Evolutionary conservation across 2,329 filamentous ascomycete species (phyloP), one percentile per base, ranked within the genome.

Genomic region (Cadophora luteo-olivacea): DNA sequence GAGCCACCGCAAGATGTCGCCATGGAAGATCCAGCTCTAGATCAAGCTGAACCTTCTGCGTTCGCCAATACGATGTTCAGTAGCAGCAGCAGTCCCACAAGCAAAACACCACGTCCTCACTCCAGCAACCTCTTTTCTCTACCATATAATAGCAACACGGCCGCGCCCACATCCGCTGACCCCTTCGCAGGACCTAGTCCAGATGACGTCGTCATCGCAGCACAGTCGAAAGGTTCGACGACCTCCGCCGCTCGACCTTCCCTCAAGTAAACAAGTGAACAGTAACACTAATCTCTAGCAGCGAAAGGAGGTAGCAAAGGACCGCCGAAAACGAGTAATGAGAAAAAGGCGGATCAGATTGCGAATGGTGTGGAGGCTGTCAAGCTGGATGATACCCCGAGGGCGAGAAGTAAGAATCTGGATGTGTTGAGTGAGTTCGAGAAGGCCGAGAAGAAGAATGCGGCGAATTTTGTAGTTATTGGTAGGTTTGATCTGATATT

Each of bases 401-500:
- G 85, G 45, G 87, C 87, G 3, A 89, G 86, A 76, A 90, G 85
- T 75, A 97, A 97, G 78, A 94, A 96, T 66, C 81, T 98, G 24
- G 88, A 98, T 79, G 94, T 98, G 3, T 77, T 95, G 41, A 87
- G 89, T 58, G 94, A 97, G 77, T 95, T 91, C 76, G 87, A 91
- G 75, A 93, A 90, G 72, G 86, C 88, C 64, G 87, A 89, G 64
- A 85, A 86, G 73, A 98, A 97, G 81, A 92, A 91, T 73, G 91
- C 89, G 65, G 91, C 92, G 52, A 97, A 93, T 78, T 97, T 97
- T 80, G 94, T 97, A 8, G 94, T 97, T 41, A 94, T 97, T 74
- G 94, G 92, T 94, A 83, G 32, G 63, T 52, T 54, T 12, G n/a
- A n/a, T n/a, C n/a, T n/a, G n/a, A n/a, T n/a, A 3, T 24, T 61